These are phyloP conservation scores for Dioszegia hungarica DNA, from an alignment of 768 basidiomycete species.

Conservation along the genomic window DNA sequence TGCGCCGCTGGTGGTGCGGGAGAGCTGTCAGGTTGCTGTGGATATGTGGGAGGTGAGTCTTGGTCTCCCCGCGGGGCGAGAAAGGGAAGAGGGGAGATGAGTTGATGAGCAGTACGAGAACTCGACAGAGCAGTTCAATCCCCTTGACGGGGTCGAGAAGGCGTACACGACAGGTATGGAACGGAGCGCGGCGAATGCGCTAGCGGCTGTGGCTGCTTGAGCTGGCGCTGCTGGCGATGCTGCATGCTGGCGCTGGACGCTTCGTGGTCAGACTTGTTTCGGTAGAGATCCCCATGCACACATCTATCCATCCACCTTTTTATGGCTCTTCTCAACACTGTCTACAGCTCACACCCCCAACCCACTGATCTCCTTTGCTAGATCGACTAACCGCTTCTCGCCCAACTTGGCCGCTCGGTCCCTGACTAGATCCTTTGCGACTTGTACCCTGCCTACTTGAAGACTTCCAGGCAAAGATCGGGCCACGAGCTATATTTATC, in stretches of 20 bases:
- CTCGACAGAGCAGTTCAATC: slow-evolving; percentile 44
- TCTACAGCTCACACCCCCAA: slow-evolving; percentile 16
- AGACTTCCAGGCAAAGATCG: slow-evolving; percentile 28
- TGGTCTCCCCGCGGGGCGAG: too few relatives aligned
- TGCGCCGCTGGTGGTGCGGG: slow-evolving; percentile 81
- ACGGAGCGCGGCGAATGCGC: slow-evolving; percentile 29
- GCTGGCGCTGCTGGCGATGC: too few relatives aligned
- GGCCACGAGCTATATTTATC: slow-evolving; percentile 23
- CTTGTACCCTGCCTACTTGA: slow-evolving; percentile 30
- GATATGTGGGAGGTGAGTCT: slow-evolving; percentile 75
- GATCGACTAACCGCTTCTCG: slow-evolving; percentile 40
- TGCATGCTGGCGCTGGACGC: too few relatives aligned
- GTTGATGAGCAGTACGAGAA: slow-evolving; percentile 33
- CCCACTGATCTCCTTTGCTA: slow-evolving; percentile 32
- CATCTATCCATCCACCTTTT: background rate
- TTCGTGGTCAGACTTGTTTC: too few relatives aligned
- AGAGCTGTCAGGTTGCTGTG: slow-evolving; percentile 92
- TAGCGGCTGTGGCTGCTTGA: slow-evolving; percentile 15
- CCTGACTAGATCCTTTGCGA: slow-evolving; percentile 22
- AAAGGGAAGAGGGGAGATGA: background rate
- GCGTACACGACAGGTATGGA: slow-evolving; percentile 41
- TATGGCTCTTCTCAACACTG: background rate
- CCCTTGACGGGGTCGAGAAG: slow-evolving; percentile 29
- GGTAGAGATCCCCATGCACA: too few relatives aligned
- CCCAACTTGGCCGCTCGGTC: slow-evolving; percentile 24